Evolutionary conservation across 129 eudicot genomes (phyloP).

Genomic region (Artemisia tridentata): DNA sequence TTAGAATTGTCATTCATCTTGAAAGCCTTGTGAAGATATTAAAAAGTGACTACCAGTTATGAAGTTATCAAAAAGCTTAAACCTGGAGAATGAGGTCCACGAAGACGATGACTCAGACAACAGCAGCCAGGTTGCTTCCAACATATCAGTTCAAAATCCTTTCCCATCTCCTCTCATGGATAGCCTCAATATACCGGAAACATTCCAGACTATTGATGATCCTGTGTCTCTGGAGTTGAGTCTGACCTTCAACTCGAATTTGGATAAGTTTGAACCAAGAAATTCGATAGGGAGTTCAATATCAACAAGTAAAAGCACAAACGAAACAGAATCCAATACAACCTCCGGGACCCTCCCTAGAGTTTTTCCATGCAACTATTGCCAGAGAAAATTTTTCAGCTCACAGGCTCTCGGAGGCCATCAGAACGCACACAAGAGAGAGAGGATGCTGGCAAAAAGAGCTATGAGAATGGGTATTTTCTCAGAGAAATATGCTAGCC

Average conservation of each 20-base stretch:
- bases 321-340: conserved; percentile 28
- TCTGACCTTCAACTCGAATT: conserved; percentile 33
- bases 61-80: conserved; percentile 26
- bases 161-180: conserved; percentile 5
- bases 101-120: conserved; percentile 34
- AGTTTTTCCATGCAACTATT: conserved; percentile 54
- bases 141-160: conserved; percentile 28
- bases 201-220: conserved; percentile 4
- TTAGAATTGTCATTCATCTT: background rate
- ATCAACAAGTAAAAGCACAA: conserved; percentile 33
- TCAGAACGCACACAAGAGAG: conserved; percentile 56
- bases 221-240: conserved; percentile 44
- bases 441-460: conserved; percentile 48
- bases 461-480: conserved; percentile 51
- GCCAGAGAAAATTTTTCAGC: conserved; percentile 47
- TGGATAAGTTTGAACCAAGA: conserved; percentile 22
- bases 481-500: conserved; percentile 39
- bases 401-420: conserved; percentile 67
- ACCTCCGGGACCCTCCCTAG: conserved; percentile 22
- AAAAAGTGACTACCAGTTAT: conserved; percentile 1
- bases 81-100: conserved; percentile 32
- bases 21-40: background rate
- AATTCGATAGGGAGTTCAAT: conserved; percentile 21
- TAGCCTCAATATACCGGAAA: conserved; percentile 3
- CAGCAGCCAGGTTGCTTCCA: conserved; percentile 50